phyloP scores from a whole-genome alignment of 208 protist species.

The Leishmania turanica region DNA sequence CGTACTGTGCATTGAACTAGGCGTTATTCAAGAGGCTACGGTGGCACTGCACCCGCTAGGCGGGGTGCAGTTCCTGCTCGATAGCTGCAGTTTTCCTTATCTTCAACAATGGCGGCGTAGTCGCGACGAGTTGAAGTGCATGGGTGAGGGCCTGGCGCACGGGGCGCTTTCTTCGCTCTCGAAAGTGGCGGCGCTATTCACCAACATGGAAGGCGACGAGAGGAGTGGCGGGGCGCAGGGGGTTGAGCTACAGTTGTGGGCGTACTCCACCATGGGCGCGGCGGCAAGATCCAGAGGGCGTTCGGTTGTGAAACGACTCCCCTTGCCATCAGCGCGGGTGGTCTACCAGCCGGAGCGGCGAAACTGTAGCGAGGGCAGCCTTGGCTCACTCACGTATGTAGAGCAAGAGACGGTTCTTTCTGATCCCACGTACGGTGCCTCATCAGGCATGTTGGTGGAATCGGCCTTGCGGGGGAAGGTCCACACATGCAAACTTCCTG shows the following conservation, averaged over 20 bases:
- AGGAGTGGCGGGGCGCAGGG: not conserved
- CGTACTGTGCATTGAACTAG: conserved; percentile 1
- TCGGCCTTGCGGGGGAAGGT: not conserved
- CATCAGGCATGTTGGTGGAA: not conserved
- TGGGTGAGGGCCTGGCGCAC: not conserved
- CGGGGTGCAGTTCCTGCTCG: conserved; percentile 15
- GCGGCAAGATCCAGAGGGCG: not conserved
- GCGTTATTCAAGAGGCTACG: conserved; percentile 27
- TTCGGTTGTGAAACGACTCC: not conserved
- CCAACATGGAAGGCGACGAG: not conserved
- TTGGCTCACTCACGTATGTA: not conserved
- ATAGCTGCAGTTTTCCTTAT: conserved; percentile 20
- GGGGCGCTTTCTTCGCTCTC: not conserved
- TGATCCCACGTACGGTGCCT: not conserved
- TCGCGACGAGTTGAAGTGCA: conserved; percentile 1
- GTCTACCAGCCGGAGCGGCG: conserved; percentile 5
- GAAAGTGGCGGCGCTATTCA: not conserved
- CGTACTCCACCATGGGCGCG: not conserved
- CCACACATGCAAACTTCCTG: not conserved
- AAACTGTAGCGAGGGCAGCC: not conserved
- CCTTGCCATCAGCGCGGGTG: not conserved
- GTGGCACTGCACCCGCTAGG: conserved; percentile 15
- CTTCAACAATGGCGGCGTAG: conserved; percentile 28
- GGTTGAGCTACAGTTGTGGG: conserved; percentile 17
- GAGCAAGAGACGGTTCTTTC: not conserved